A percentile compares a stretch with the other conserved stretches of the same genome.
phyloP scores from a whole-genome alignment of 1,139 yeast genomes.

The Nakaseomyces sp. region DNA sequence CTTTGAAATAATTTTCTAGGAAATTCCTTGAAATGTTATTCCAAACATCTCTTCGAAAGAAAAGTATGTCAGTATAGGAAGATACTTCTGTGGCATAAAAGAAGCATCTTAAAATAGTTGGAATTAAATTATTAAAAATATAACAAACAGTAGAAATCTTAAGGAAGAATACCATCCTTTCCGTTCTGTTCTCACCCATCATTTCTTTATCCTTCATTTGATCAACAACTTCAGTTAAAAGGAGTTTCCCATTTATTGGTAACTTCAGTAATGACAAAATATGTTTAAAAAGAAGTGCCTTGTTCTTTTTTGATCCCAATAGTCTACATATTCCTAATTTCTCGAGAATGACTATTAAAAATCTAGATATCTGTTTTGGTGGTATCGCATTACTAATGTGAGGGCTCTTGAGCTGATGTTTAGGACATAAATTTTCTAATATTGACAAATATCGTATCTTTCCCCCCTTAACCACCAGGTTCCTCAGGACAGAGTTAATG shows the following conservation, averaged over 20 bases:
- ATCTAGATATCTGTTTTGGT: conserved; percentile 32
- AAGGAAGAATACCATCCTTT: neutral
- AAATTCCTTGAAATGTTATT: conserved; percentile 35
- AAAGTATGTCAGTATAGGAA: conserved; percentile 36
- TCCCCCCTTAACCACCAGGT: conserved; percentile 1
- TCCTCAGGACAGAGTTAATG: neutral
- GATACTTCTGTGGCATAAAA: conserved; percentile 64
- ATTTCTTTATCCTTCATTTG: conserved; percentile 37
- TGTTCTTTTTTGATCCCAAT: conserved; percentile 51
- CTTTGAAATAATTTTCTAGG: conserved; percentile 35
- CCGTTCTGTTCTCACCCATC: conserved; percentile 15
- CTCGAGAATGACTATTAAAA: conserved; percentile 37
- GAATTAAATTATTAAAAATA: conserved; percentile 45
- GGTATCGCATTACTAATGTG: conserved; percentile 16
- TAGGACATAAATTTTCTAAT: conserved; percentile 19
- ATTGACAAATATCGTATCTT: conserved; percentile 14
- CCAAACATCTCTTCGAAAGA: conserved; percentile 61
- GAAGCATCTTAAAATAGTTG: conserved; percentile 42
- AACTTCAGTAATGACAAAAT: conserved; percentile 37
- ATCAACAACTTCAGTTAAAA: conserved; percentile 26
- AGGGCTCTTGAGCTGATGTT: neutral
- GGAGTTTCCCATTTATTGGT: conserved; percentile 32
- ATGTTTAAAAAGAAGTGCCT: conserved; percentile 34
- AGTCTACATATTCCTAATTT: conserved; percentile 44
- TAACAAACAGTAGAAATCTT: conserved; percentile 33